Conservation (phyloP, 2,329 filamentous ascomycete genomes). For the Colletotrichum sp. region DNA sequence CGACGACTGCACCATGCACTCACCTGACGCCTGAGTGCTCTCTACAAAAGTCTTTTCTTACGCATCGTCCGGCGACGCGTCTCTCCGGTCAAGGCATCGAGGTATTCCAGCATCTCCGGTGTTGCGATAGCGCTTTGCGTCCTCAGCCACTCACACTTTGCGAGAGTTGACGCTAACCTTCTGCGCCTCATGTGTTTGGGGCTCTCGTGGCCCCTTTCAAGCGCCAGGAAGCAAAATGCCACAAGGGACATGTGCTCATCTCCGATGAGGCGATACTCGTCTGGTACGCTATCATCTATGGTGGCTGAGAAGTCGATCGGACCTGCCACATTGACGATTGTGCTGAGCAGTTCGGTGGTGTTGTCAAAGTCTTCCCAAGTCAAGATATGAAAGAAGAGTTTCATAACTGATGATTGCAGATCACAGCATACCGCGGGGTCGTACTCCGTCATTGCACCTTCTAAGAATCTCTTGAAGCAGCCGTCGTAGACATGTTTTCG, state of each 20-base stretch:
- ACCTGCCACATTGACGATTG: neutral
- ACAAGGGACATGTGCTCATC: accelerated
- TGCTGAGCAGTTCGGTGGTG: accelerated
- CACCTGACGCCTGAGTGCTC: neutral
- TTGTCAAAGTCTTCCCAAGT: neutral
- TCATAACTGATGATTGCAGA: neutral
- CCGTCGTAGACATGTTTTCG: neutral
- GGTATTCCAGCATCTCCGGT: accelerated
- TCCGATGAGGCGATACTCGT: accelerated
- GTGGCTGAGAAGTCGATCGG: neutral
- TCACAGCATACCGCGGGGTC: neutral
- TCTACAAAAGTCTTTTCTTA: neutral
- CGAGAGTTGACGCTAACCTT: neutral
- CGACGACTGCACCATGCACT: neutral
- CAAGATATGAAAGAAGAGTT: accelerated
- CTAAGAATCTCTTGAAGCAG: neutral
- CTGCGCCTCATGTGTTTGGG: neutral
- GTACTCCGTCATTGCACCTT: neutral
- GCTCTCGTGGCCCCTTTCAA: accelerated
- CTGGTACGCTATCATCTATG: accelerated
- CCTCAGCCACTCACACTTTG: accelerated
- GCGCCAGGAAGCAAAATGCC: neutral
- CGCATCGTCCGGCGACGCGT: neutral
- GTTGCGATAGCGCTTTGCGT: neutral
- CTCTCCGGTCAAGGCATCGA: accelerated